Evolutionary conservation across 2,329 filamentous ascomycete species (phyloP).

Genomic region (Alternaria ventricosa): DNA sequence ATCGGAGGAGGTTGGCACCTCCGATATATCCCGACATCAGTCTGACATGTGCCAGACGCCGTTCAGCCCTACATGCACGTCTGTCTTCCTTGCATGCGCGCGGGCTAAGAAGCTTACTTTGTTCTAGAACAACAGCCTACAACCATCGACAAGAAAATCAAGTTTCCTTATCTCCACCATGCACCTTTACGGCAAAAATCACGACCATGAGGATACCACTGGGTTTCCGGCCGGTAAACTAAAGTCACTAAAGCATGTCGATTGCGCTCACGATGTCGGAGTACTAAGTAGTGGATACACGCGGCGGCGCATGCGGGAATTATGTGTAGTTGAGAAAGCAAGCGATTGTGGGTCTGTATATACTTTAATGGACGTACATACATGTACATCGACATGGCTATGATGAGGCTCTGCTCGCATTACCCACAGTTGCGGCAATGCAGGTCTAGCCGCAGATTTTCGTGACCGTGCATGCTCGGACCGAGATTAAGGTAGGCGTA

Average conservation of each 20-base stretch:
- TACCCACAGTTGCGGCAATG: constrained; percentile 17
- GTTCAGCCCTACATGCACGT: constrained; percentile 27
- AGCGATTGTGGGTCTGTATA: constrained; percentile 1
- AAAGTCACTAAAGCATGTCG: neutral
- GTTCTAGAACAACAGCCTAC: constrained; percentile 18
- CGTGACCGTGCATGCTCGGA: constrained; percentile 7
- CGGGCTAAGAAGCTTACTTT: neutral
- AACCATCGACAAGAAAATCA: too few relatives aligned
- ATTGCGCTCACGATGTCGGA: neutral
- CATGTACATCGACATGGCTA: neutral
- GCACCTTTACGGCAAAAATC: constrained; percentile 6
- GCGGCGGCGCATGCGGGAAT: constrained; percentile 7
- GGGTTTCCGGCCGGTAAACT: constrained; percentile 9
- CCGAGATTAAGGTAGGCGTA: constrained; percentile 4
- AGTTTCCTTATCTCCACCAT: constrained; percentile 15
- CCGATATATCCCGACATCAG: constrained; percentile 20
- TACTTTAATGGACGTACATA: neutral
- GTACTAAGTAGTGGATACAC: neutral
- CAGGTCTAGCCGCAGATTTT: constrained; percentile 17
- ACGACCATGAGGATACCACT: neutral
- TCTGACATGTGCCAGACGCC: constrained; percentile 9
- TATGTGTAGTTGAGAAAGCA: neutral
- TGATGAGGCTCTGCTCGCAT: constrained; percentile 9
- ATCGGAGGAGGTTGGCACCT: neutral
- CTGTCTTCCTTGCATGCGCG: constrained; percentile 5